A percentile compares a stretch with the other conserved stretches of the same genome.
Evolutionary conservation across 129 eudicot species (phyloP).

Genomic region (Arctium lappa): DNA sequence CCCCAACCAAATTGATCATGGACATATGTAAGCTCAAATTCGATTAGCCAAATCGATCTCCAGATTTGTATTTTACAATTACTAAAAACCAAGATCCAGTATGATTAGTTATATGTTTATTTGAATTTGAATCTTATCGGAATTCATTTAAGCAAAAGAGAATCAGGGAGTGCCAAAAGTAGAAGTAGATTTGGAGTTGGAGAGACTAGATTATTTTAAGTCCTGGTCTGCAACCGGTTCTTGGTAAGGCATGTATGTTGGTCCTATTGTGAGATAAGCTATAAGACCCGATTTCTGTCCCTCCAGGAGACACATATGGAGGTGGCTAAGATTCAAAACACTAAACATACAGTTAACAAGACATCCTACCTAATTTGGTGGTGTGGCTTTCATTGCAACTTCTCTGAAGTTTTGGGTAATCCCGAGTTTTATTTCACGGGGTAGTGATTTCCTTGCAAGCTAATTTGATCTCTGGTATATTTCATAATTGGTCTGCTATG

Average conservation of each 20-base stretch:
- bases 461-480: not conserved
- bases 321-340: not conserved
- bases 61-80: not conserved
- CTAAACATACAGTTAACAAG: not conserved
- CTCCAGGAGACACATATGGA: not conserved
- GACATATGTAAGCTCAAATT: not conserved
- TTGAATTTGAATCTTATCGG: too few species aligned
- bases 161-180: too few species aligned
- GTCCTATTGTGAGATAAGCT: not conserved
- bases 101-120: not conserved
- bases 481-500: not conserved
- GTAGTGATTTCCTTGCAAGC: too few species aligned
- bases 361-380: not conserved
- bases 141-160: too few species aligned
- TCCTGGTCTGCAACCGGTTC: not conserved
- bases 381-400: too few species aligned
- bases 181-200: too few species aligned
- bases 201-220: too few species aligned
- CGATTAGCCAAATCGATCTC: too few species aligned
- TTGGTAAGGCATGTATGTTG: not conserved
- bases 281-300: not conserved
- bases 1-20: not conserved
- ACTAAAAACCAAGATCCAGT: not conserved
- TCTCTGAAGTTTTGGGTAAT: too few species aligned
- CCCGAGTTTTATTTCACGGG: too few species aligned